Evolutionary conservation across 2,329 filamentous ascomycete species (phyloP).

Genomic region (Diplodia mutila): DNA sequence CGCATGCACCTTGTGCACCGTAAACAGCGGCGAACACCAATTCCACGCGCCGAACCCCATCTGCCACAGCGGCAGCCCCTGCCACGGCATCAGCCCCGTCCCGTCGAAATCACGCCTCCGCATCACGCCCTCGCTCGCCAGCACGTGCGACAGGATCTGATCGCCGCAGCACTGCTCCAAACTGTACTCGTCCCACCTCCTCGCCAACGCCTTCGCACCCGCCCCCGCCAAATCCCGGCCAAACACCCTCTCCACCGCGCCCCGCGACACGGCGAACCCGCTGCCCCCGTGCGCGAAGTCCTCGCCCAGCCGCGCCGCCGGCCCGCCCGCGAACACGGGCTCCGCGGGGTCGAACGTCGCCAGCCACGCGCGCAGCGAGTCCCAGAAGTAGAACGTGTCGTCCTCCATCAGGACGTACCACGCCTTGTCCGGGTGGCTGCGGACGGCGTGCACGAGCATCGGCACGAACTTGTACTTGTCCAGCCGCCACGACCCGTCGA

Average conservation of each 20-base stretch:
- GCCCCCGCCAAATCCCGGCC: constrained; percentile 45
- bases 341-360: constrained; percentile 41
- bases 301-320: constrained; percentile 37
- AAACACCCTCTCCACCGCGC: constrained; percentile 49
- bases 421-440: constrained; percentile 37
- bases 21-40: constrained; percentile 50
- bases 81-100: constrained; percentile 46
- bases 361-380: constrained; percentile 47
- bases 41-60: constrained; percentile 45
- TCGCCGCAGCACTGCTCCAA: constrained; percentile 42
- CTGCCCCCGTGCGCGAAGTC: constrained; percentile 49
- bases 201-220: constrained; percentile 32
- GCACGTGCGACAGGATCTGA: constrained; percentile 42
- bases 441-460: constrained; percentile 56
- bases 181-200: constrained; percentile 41
- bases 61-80: constrained; percentile 7
- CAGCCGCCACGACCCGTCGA: constrained; percentile 53
- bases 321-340: constrained; percentile 47
- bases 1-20: constrained; percentile 41
- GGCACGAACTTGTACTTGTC: constrained; percentile 65
- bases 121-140: constrained; percentile 41
- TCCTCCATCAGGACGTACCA: constrained; percentile 45
- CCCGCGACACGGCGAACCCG: constrained; percentile 50
- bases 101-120: constrained; percentile 34
- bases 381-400: constrained; percentile 45